phyloP scores from a whole-genome alignment of 2,329 filamentous ascomycete genomes.

The Phyllosticta citriasiana region DNA sequence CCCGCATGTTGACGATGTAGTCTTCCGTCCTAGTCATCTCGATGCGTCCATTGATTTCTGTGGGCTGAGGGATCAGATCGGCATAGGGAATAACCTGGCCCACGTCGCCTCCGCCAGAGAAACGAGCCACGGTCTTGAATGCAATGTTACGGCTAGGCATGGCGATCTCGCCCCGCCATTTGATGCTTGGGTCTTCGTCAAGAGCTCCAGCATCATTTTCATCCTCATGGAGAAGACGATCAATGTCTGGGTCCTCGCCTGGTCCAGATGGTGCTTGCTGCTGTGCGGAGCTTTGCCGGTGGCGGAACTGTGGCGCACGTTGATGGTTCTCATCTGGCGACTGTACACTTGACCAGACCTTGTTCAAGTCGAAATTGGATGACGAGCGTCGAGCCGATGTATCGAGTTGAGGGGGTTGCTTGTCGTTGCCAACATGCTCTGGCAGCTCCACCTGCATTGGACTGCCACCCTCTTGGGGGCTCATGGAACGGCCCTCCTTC shows the following conservation, averaged over 20 bases:
- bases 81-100: constrained; percentile 58
- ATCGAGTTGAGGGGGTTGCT: constrained; percentile 24
- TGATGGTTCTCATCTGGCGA: constrained; percentile 50
- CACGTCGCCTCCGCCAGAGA: constrained; percentile 76
- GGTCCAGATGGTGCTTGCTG: constrained; percentile 21
- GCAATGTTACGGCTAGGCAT: constrained; percentile 66
- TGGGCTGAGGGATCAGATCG: constrained; percentile 58
- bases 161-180: constrained; percentile 31
- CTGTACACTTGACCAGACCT: constrained; percentile 73
- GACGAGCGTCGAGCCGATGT: constrained; percentile 40
- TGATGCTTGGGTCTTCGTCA: constrained; percentile 61
- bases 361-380: constrained; percentile 69
- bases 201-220: constrained; percentile 73
- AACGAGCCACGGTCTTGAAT: constrained; percentile 67
- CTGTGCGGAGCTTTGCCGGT: constrained; percentile 34
- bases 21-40: constrained; percentile 74
- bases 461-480: constrained; percentile 13
- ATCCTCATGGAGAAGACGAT: constrained; percentile 75
- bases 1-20: constrained; percentile 80
- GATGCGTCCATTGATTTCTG: constrained; percentile 71
- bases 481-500: constrained; percentile 16
- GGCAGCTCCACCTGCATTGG: constrained; percentile 24
- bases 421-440: constrained; percentile 19
- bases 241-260: constrained; percentile 72
- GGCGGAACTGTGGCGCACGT: constrained; percentile 33